A percentile compares a stretch with the other conserved stretches of the same genome.
phyloP scores from a whole-genome alignment of 2,329 filamentous ascomycete genomes.

The Torrubiella hemipterigena region DNA sequence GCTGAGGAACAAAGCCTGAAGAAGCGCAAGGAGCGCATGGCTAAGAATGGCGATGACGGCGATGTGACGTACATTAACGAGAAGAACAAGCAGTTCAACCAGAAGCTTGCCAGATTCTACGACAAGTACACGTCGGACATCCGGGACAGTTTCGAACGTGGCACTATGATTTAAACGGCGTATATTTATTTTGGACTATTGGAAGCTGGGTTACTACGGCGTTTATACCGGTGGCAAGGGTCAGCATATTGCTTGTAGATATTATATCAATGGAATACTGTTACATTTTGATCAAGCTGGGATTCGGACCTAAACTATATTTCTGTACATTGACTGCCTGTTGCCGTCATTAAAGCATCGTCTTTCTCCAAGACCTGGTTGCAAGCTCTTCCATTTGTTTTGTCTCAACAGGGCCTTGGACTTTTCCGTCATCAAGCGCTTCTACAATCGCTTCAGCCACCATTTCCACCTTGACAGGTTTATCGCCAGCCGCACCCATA shows the following conservation, averaged over 20 bases:
- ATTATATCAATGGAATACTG: no score
- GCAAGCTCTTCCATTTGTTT: slow-evolving; percentile 72
- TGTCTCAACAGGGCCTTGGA: slow-evolving; percentile 67
- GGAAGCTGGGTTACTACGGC: slow-evolving; percentile 1
- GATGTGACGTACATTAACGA: slow-evolving; percentile 99
- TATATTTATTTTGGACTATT: slow-evolving; percentile 2
- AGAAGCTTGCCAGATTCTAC: slow-evolving; percentile 91
- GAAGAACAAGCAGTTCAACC: slow-evolving; percentile 99
- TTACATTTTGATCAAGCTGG: no score
- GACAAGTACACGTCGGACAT: slow-evolving; percentile 98
- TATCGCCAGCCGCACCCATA: slow-evolving; percentile 72
- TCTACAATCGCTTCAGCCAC: slow-evolving; percentile 88
- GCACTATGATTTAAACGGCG: slow-evolving; percentile 70
- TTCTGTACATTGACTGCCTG: no score
- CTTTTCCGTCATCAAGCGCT: slow-evolving; percentile 60
- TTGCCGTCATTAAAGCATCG: slow-evolving; percentile 78
- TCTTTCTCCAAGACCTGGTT: slow-evolving; percentile 74
- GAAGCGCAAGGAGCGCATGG: slow-evolving; percentile 71
- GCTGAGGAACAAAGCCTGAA: slow-evolving; percentile 79
- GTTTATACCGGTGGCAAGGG: no score
- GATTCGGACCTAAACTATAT: slow-evolving; percentile 7
- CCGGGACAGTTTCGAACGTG: slow-evolving; percentile 91
- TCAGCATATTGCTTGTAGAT: no score
- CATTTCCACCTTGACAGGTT: slow-evolving; percentile 76
- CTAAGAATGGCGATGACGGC: slow-evolving; percentile 67